Evolutionary conservation across 1,284 basidiomycete species (phyloP).

Genomic region (Trametes versicolor): DNA sequence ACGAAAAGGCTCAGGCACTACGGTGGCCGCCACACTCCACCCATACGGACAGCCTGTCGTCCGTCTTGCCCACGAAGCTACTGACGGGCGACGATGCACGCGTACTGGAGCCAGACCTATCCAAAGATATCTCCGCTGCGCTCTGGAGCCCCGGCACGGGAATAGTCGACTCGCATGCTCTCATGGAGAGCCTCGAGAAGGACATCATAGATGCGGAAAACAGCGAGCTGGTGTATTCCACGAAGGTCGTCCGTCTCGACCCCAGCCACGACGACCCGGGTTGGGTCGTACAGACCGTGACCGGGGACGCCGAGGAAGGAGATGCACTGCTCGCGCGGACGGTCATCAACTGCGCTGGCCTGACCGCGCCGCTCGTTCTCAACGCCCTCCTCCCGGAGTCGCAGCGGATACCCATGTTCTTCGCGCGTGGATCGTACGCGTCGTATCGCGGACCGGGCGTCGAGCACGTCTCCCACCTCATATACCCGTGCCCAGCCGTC

Average conservation of each 20-base stretch:
- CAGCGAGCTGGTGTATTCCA: constrained; percentile 85
- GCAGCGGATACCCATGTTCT: constrained; percentile 74
- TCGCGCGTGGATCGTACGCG: constrained; percentile 86
- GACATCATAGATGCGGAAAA: constrained; percentile 79
- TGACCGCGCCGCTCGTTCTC: constrained; percentile 77
- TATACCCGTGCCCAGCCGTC: constrained; percentile 89
- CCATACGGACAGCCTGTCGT: constrained; percentile 35
- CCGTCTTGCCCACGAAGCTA: constrained; percentile 72
- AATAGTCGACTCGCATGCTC: constrained; percentile 88
- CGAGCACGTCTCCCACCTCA: constrained; percentile 73
- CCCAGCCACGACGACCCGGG: constrained; percentile 49
- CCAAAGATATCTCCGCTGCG: constrained; percentile 74
- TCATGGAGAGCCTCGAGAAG: constrained; percentile 83
- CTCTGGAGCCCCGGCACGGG: constrained; percentile 90
- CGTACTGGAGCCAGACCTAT: constrained; percentile 86
- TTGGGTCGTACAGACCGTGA: constrained; percentile 78
- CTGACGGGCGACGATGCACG: constrained; percentile 79
- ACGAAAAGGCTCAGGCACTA: constrained; percentile 68
- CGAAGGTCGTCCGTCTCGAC: constrained; percentile 84
- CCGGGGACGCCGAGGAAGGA: constrained; percentile 55
- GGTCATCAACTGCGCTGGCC: constrained; percentile 90
- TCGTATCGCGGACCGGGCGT: constrained; percentile 85
- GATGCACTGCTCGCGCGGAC: constrained; percentile 87
- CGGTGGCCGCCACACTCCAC: constrained; percentile 58
- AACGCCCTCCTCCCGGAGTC: constrained; percentile 73